phyloP scores from a whole-genome alignment of 73 alveolate genomes.

The Tetrahymena borealis region DNA sequence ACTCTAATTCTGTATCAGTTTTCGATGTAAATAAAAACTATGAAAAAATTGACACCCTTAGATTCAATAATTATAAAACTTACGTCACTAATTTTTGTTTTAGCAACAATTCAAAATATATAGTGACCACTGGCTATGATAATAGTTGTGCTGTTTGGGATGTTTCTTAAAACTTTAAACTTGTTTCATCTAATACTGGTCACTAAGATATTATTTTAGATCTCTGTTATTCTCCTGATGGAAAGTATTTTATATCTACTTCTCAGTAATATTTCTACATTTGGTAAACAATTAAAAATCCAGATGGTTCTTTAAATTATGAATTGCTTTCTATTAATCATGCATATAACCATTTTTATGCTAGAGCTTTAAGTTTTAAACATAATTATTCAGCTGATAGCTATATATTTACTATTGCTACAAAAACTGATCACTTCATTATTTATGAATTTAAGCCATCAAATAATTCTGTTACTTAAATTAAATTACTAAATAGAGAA shows the following conservation, averaged over 20 bases:
- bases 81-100: neutral
- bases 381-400: neutral
- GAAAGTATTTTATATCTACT: neutral
- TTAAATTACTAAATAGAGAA: neutral
- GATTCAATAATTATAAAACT: neutral
- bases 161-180: neutral
- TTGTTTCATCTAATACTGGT: neutral
- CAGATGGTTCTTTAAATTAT: neutral
- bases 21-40: neutral
- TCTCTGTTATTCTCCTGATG: neutral
- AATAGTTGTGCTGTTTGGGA: neutral
- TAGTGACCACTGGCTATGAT: neutral
- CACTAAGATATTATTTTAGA: neutral
- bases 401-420: neutral
- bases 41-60: neutral
- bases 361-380: neutral
- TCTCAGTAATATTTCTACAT: neutral
- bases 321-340: neutral
- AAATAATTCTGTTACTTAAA: neutral
- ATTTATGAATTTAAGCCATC: neutral
- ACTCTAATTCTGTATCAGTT: neutral
- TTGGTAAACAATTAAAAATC: neutral
- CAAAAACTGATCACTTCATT: neutral
- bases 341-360: neutral
- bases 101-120: neutral